Evolutionary conservation across 305 asterid species (phyloP).

Genomic region (Fraxinus xanthoxyloides): DNA sequence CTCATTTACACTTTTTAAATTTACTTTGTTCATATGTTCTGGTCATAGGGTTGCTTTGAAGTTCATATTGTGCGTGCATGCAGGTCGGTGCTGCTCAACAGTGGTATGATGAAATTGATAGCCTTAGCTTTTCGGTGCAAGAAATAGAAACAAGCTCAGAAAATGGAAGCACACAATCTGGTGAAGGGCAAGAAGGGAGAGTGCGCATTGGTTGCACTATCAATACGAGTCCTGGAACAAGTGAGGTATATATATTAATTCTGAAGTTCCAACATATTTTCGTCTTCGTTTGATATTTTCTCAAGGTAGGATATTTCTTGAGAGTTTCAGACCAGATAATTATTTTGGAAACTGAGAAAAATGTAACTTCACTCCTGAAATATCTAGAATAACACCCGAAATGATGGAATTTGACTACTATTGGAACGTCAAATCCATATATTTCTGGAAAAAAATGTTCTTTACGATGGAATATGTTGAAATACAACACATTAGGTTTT

Average conservation of each 20-base stretch:
- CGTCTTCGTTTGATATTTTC: not conserved
- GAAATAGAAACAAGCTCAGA: constrained; percentile 35
- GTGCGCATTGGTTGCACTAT: constrained; percentile 55
- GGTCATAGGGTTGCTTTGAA: constrained; percentile 22
- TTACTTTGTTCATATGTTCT: constrained; percentile 9
- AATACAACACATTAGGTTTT: not conserved
- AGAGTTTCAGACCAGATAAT: constrained; percentile 5
- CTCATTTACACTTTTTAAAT: not conserved
- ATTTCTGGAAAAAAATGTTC: not conserved
- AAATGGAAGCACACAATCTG: constrained; percentile 27
- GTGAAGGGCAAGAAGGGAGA: constrained; percentile 45
- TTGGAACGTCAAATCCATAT: not conserved
- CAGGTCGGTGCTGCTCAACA: constrained; percentile 77
- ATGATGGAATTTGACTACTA: not conserved
- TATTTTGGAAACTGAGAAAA: constrained; percentile 1
- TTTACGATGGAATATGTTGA: not conserved
- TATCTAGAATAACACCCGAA: not conserved
- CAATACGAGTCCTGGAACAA: constrained; percentile 88
- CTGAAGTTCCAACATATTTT: not conserved
- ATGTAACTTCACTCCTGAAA: not conserved
- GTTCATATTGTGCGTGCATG: constrained; percentile 20
- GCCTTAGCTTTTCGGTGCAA: constrained; percentile 40
- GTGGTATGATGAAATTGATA: constrained; percentile 75
- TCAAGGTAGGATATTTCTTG: not conserved
- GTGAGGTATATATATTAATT: constrained; percentile 55